These are phyloP conservation scores for Beauveria asiatica DNA, from an alignment of 2,329 filamentous ascomycete genomes.

Conservation along the genomic window DNA sequence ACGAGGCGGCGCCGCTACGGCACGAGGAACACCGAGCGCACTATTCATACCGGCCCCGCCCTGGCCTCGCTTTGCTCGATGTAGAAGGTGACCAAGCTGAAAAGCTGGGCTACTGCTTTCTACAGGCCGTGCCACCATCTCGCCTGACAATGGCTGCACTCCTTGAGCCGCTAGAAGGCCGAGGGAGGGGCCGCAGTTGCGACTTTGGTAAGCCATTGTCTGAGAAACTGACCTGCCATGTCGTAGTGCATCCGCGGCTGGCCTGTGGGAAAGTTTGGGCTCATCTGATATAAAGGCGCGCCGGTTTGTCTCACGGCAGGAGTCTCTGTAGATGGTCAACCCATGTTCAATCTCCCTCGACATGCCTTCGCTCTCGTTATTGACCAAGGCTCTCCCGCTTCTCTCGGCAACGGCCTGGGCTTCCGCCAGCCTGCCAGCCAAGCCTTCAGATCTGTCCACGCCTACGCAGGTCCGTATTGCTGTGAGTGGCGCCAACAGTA, in stretches of 20 bases:
- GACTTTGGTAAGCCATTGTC: not conserved
- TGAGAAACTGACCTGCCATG: not conserved
- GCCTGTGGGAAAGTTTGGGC: not conserved
- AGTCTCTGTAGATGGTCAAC: not conserved
- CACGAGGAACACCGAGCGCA: not conserved
- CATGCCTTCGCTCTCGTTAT: conserved; percentile 1
- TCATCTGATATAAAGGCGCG: not conserved
- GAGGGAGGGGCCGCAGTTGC: not conserved
- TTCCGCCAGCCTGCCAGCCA: conserved; percentile 31
- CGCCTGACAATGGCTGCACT: not conserved
- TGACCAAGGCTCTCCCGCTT: conserved; percentile 2
- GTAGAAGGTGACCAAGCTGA: not conserved
- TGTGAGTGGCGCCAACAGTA: conserved; percentile 39
- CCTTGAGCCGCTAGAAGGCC: not conserved
- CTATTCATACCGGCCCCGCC: not conserved
- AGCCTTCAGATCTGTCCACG: conserved; percentile 41
- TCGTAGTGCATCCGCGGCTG: not conserved
- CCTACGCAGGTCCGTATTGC: conserved; percentile 46
- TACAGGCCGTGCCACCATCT: not conserved
- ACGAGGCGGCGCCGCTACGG: not conserved
- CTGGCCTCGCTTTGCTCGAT: not conserved
- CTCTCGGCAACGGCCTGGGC: conserved; percentile 1
- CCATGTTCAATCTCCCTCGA: not conserved
- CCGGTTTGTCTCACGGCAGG: not conserved
- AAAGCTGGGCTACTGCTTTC: not conserved